Percentiles rank a stretch among this genome's conserved stretches.
Evolutionary conservation across 2,329 filamentous ascomycete genomes (phyloP).

Genomic region (Leptographium lundbergii): DNA sequence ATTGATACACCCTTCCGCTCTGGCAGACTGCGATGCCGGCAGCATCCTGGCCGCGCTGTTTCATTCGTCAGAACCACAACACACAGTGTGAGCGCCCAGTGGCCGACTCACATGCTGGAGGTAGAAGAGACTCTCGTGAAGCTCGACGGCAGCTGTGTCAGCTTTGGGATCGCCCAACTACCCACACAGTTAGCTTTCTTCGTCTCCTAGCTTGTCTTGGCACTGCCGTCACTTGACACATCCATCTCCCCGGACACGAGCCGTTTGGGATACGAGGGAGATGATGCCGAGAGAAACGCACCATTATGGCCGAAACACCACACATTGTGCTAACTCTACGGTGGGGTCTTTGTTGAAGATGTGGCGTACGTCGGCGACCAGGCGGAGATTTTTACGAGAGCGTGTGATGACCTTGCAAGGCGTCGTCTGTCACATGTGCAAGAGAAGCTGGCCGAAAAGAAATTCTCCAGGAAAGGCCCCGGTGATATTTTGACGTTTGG

Average conservation of each 20-base stretch:
- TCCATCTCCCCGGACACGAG: not conserved
- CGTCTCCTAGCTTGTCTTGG: too few relatives aligned
- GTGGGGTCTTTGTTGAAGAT: not conserved
- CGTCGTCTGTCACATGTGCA: too few relatives aligned
- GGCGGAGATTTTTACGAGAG: not conserved
- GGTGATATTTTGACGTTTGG: too few relatives aligned
- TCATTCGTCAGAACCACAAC: not conserved
- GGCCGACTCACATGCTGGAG: constrained; percentile 35
- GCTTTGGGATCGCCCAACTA: constrained; percentile 36
- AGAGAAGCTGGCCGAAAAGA: too few relatives aligned
- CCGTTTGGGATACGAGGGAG: too few relatives aligned
- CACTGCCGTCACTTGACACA: not conserved
- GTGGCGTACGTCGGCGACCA: not conserved
- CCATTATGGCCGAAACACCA: constrained; percentile 8
- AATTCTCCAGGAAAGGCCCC: too few relatives aligned
- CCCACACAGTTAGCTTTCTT: not conserved
- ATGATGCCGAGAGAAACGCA: not conserved
- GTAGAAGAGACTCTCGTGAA: constrained; percentile 61
- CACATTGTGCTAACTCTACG: constrained; percentile 4
- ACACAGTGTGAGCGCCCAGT: too few relatives aligned
- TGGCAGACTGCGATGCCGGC: constrained; percentile 66
- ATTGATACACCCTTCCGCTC: constrained; percentile 74
- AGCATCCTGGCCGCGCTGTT: constrained; percentile 65
- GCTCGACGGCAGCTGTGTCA: constrained; percentile 43
- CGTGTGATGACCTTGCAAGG: too few relatives aligned